Percentiles rank a stretch among this genome's conserved stretches.
Evolutionary conservation across 352 stramenopile genomes (phyloP).

Genomic region (Phytophthora macrochlamydospora): DNA sequence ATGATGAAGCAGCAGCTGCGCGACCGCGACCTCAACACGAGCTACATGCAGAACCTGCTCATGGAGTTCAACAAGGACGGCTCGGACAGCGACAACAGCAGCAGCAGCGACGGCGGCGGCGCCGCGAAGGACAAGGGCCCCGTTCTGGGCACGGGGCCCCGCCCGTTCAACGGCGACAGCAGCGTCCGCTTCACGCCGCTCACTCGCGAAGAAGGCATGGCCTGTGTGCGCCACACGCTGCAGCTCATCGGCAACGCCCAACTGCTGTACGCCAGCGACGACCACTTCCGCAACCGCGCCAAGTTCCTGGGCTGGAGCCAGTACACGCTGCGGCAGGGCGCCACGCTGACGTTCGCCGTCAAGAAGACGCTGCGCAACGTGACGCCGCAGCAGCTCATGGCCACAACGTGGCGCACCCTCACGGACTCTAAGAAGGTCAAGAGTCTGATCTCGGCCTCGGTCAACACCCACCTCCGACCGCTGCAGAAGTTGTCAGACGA

Average conservation of each 20-base stretch:
- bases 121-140: constrained; percentile 1
- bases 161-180: constrained; percentile 21
- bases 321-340: constrained; percentile 37
- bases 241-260: constrained; percentile 41
- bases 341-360: constrained; percentile 57
- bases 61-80: constrained; percentile 41
- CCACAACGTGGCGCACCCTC: constrained; percentile 45
- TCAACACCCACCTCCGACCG: constrained; percentile 46
- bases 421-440: constrained; percentile 38
- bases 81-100: constrained; percentile 25
- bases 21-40: constrained; percentile 53
- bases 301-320: constrained; percentile 63
- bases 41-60: constrained; percentile 62
- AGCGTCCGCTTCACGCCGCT: constrained; percentile 43
- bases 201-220: constrained; percentile 35
- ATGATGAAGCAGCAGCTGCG: constrained; percentile 42
- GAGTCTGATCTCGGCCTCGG: constrained; percentile 37
- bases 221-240: constrained; percentile 33
- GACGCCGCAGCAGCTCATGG: constrained; percentile 28
- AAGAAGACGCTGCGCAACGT: constrained; percentile 45
- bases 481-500: constrained; percentile 53
- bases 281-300: constrained; percentile 31
- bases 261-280: constrained; percentile 34
- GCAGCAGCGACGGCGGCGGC: constrained; percentile 16
- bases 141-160: constrained; percentile 14